Conservation (phyloP, 1,284 basidiomycete species). For the Moesziomyces globuligerus region DNA sequence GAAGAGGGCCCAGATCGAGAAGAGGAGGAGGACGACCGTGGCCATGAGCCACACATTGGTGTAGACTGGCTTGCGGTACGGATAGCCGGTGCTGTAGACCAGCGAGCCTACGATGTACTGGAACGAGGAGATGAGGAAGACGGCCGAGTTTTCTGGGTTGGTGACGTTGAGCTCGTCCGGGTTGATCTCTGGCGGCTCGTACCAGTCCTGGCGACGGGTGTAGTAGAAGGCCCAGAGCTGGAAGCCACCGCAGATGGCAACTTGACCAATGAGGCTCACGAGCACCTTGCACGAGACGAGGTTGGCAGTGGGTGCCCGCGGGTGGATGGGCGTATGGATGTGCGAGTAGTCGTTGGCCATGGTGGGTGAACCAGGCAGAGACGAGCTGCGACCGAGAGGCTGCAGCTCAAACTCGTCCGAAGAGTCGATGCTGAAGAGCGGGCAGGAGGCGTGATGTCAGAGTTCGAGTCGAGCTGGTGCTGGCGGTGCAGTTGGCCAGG, state of each 20-base stretch:
- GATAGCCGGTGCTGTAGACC: slow-evolving; percentile 96
- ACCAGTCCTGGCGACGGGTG: slow-evolving; percentile 86
- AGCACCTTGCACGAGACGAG: slow-evolving; percentile 96
- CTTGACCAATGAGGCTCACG: slow-evolving; percentile 91
- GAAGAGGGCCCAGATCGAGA: slow-evolving; percentile 63
- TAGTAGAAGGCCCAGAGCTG: slow-evolving; percentile 91
- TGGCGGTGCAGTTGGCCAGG: background rate
- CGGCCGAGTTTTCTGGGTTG: slow-evolving; percentile 91
- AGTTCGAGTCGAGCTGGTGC: background rate
- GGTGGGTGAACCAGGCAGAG: slow-evolving; percentile 3
- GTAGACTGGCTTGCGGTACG: slow-evolving; percentile 93
- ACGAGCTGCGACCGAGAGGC: slow-evolving; percentile 24
- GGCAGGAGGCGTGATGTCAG: too few species aligned
- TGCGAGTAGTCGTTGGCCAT: slow-evolving; percentile 22
- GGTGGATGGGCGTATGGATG: slow-evolving; percentile 72
- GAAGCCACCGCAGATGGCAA: slow-evolving; percentile 82
- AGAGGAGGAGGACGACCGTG: slow-evolving; percentile 39
- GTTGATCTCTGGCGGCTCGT: slow-evolving; percentile 73
- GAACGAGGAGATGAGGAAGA: slow-evolving; percentile 96
- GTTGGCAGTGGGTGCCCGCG: slow-evolving; percentile 93
- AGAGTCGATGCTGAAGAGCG: slow-evolving; percentile 11
- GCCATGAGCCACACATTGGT: slow-evolving; percentile 74
- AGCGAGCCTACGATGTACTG: slow-evolving; percentile 97
- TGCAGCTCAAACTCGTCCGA: slow-evolving; percentile 19
- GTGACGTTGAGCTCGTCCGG: slow-evolving; percentile 84